Evolutionary conservation across 1,284 basidiomycete species (phyloP), one percentile per base, ranked within the genome.

Genomic region (Ceratobasidium sp.): DNA sequence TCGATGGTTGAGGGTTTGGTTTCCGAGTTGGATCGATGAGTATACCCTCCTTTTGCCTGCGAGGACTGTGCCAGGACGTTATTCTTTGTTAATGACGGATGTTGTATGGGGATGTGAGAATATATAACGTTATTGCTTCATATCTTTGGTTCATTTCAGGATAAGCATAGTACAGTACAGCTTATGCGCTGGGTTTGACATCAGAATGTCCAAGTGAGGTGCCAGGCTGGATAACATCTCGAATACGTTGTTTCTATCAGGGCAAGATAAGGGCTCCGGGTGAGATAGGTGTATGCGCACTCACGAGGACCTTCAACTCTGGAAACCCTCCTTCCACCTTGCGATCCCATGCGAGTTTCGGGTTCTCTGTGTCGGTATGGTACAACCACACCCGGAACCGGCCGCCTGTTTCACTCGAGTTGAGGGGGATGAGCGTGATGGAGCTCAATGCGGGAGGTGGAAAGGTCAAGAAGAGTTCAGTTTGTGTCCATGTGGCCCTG

Each of bases 271-370:
- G 30, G 11, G 11, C 4, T 4, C 33, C 11, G 33, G 33, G 19
- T 42, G 44, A 27, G n/a, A 13, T 36, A 76, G 68, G 27, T 25
- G 41, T 16, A 42, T 16, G 5, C 9, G 2, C 41, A 79, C 87
- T 75, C 73, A 91, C 91, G 74, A 93, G 79, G n/a, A 84, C 81
- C 77, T 93, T 93, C 70, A 93, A 79, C 77, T 96, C 94, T 0
- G 94, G 94, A 75, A 97, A 97, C 0, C 91, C 89, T 30, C 91
- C 91, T 76, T 95, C 90, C n/a, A 85, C 79, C 76, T 95, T 91
- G 71, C 90, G 80, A 76, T 93, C 90, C 90, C 90, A 93, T 19
- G 90, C 74, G 53, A 91, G 77, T 50, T 76, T 50, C 11, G 39
- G 42, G 30, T 76, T 71, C 7, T 79, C 13, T 78, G 77, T 2